phyloP scores from a whole-genome alignment of 108 stramenopile species.

The Poteriospumella lacustris region DNA sequence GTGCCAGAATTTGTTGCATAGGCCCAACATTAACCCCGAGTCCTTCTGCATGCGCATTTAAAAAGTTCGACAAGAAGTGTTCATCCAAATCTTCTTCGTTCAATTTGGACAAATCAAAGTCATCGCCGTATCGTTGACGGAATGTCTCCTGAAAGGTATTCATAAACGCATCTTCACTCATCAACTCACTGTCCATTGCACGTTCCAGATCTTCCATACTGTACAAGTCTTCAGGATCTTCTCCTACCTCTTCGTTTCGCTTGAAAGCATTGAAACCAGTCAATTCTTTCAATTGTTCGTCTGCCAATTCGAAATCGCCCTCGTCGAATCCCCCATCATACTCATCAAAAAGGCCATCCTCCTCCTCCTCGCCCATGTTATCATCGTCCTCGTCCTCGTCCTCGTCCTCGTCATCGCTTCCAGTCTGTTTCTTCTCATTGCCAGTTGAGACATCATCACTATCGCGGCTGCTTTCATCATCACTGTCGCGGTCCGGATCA shows the following conservation, averaged over 20 bases:
- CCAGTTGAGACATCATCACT: too few species aligned
- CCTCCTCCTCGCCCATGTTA: background rate
- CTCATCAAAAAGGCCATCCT: constrained; percentile 8
- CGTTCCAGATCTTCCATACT: background rate
- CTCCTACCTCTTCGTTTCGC: too few species aligned
- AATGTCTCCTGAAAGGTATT: background rate
- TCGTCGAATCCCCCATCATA: too few species aligned
- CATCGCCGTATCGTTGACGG: background rate
- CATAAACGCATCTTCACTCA: background rate
- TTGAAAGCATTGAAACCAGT: too few species aligned
- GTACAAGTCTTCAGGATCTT: too few species aligned
- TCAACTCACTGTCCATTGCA: background rate
- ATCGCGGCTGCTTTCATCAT: background rate
- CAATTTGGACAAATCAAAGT: background rate
- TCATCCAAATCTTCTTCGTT: background rate
- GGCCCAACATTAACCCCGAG: background rate
- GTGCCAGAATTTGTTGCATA: background rate
- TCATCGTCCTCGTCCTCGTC: background rate
- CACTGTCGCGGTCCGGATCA: background rate
- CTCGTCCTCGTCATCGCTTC: background rate
- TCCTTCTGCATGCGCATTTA: background rate
- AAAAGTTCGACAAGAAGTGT: background rate
- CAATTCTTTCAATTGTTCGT: too few species aligned
- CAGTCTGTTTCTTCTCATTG: too few species aligned
- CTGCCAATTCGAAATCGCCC: too few species aligned